phyloP scores from a whole-genome alignment of 2,329 filamentous ascomycete genomes.

The Xylariaceae sp. region DNA sequence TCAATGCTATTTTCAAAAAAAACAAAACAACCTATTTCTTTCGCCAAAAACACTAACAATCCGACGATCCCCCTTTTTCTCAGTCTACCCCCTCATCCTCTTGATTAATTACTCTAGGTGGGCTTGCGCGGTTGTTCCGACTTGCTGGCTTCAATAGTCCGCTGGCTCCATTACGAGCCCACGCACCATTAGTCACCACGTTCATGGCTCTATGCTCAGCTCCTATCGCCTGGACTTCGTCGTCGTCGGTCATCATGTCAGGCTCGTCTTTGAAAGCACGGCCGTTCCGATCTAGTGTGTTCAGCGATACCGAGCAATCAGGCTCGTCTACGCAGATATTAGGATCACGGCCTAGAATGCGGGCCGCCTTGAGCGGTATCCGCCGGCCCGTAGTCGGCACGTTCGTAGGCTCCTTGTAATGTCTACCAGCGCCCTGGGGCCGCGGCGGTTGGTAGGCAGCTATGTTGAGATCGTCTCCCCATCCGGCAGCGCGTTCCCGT shows the following conservation, averaged over 20 bases:
- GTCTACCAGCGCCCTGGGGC: conserved; percentile 30
- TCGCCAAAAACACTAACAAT: neutral
- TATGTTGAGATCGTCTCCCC: conserved; percentile 45
- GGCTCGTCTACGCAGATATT: conserved; percentile 49
- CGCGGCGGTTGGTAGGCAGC: conserved; percentile 23
- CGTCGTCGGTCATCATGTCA: conserved; percentile 30
- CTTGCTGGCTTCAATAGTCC: conserved; percentile 30
- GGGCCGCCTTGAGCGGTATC: conserved; percentile 52
- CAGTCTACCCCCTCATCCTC: conserved; percentile 20
- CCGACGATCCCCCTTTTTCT: neutral
- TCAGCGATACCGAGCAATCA: conserved; percentile 40
- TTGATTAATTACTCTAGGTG: conserved; percentile 12
- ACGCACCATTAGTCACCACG: conserved; percentile 36
- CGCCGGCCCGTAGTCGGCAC: conserved; percentile 31
- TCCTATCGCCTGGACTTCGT: conserved; percentile 26
- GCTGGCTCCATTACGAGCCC: conserved; percentile 34
- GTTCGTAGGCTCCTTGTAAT: conserved; percentile 29
- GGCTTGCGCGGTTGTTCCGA: conserved; percentile 10
- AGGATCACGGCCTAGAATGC: conserved; percentile 53
- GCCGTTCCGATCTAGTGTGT: conserved; percentile 43
- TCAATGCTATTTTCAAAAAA: conserved; percentile 1
- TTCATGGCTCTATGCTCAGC: conserved; percentile 40
- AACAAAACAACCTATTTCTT: neutral
- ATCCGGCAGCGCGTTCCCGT: conserved; percentile 62
- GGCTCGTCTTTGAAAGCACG: conserved; percentile 40